Percentiles rank a stretch among this genome's conserved stretches.
phyloP scores from a whole-genome alignment of 2,329 filamentous ascomycete species.

The Cercospora beticola region DNA sequence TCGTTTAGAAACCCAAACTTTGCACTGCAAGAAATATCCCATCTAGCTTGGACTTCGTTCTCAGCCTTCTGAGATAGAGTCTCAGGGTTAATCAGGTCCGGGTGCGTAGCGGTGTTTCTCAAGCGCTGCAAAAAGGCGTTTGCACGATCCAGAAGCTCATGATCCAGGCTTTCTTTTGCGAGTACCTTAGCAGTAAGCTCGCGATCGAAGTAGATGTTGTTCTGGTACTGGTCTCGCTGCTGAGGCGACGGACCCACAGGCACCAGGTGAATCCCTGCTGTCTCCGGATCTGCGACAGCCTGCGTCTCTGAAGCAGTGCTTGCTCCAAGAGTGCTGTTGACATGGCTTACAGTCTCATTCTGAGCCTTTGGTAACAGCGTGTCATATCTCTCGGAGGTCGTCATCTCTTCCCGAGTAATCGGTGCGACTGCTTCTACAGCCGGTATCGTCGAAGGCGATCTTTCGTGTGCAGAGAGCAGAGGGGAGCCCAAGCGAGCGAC shows the following conservation, averaged over 20 bases:
- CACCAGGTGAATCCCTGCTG: slow-evolving; percentile 26
- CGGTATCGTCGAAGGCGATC: slow-evolving; percentile 39
- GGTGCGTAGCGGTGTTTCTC: slow-evolving; percentile 33
- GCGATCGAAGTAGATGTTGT: slow-evolving; percentile 27
- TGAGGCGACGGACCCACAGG: slow-evolving; percentile 33
- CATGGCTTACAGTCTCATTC: not conserved
- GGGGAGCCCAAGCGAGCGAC: slow-evolving; percentile 22
- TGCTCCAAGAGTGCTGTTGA: slow-evolving; percentile 3
- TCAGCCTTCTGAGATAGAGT: slow-evolving; percentile 33
- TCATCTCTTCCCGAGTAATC: slow-evolving; percentile 37
- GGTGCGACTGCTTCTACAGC: slow-evolving; percentile 29
- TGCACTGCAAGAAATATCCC: slow-evolving; percentile 38
- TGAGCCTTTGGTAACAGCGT: slow-evolving; percentile 35
- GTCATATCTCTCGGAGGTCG: slow-evolving; percentile 37
- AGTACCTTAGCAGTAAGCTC: slow-evolving; percentile 33
- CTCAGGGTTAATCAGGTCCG: slow-evolving; percentile 39
- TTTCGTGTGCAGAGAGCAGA: slow-evolving; percentile 17
- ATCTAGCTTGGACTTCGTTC: slow-evolving; percentile 34
- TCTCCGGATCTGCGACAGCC: slow-evolving; percentile 20
- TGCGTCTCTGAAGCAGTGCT: slow-evolving; percentile 1
- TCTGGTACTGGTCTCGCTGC: slow-evolving; percentile 37
- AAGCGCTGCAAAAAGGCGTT: slow-evolving; percentile 32
- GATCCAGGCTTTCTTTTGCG: slow-evolving; percentile 15
- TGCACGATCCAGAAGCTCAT: slow-evolving; percentile 23
- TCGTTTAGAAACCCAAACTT: slow-evolving; percentile 41